A percentile compares a stretch with the other conserved stretches of the same genome.
phyloP scores from a whole-genome alignment of 2,329 filamentous ascomycete genomes.

The Colletotrichum cordylinicola region DNA sequence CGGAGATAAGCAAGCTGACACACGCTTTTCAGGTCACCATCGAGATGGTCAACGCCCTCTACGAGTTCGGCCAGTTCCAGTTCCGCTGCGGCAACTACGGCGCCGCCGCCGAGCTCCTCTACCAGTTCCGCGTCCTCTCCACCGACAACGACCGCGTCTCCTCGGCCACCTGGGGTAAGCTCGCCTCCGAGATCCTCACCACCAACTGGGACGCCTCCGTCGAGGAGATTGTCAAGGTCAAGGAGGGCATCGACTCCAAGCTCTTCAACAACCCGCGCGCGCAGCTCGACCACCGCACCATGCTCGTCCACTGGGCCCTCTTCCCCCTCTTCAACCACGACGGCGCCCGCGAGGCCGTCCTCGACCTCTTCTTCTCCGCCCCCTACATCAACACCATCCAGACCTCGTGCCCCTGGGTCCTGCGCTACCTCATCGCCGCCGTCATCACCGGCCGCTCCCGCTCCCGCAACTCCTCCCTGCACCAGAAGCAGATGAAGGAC shows the following conservation, averaged over 20 bases:
- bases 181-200: constrained; percentile 93
- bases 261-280: constrained; percentile 96
- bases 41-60: constrained; percentile 95
- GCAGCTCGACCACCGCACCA: constrained; percentile 94
- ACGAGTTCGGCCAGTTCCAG: constrained; percentile 96
- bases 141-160: constrained; percentile 98
- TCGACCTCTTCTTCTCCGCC: constrained; percentile 96
- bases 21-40: constrained; percentile 70
- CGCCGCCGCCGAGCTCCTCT: constrained; percentile 89
- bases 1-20: background rate
- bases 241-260: constrained; percentile 90
- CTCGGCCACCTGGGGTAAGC: constrained; percentile 95
- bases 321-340: constrained; percentile 99
- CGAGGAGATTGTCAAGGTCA: constrained; percentile 89
- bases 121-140: constrained; percentile 96
- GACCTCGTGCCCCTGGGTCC: constrained; percentile 94
- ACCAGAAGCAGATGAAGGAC: constrained; percentile 99
- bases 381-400: constrained; percentile 99
- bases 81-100: constrained; percentile 97
- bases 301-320: constrained; percentile 97
- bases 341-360: constrained; percentile 84
- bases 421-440: constrained; percentile 91
- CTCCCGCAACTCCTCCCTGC: constrained; percentile 79
- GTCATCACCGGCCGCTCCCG: constrained; percentile 93
- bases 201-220: constrained; percentile 94